Conservation (phyloP, 2,329 filamentous ascomycete species). For the Scedosporium aurantiacum region DNA sequence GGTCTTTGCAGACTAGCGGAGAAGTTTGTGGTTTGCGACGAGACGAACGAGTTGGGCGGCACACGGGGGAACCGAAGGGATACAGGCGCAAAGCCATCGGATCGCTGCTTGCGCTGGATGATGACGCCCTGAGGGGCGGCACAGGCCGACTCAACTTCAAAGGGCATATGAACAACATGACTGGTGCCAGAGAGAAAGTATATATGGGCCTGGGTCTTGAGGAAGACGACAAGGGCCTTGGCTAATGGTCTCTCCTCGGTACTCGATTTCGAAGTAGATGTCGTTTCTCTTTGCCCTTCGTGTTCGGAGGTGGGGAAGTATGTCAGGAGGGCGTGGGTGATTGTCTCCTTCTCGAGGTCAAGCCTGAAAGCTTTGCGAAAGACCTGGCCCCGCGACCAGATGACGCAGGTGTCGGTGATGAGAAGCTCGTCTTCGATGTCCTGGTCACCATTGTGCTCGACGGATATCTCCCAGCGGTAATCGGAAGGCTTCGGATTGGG, state of each 20-base stretch:
- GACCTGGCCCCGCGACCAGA: constrained; percentile 81
- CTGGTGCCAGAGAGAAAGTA: constrained; percentile 82
- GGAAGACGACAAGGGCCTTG: constrained; percentile 75
- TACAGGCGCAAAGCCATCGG: constrained; percentile 36
- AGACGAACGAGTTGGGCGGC: constrained; percentile 75
- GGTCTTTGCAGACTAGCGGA: constrained; percentile 22
- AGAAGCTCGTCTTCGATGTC: constrained; percentile 68
- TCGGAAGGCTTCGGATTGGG: constrained; percentile 50
- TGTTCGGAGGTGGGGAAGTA: constrained; percentile 56
- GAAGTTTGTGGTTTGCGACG: constrained; percentile 44
- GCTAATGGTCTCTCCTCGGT: constrained; percentile 25
- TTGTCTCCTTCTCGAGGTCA: constrained; percentile 72
- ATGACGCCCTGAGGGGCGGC: constrained; percentile 74
- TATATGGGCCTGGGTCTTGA: constrained; percentile 86
- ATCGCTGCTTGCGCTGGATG: constrained; percentile 65
- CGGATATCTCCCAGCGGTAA: constrained; percentile 65
- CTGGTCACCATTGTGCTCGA: constrained; percentile 25
- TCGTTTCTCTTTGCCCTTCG: constrained; percentile 12
- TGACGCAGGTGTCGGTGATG: constrained; percentile 61
- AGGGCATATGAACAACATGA: constrained; percentile 86
- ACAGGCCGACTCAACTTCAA: constrained; percentile 82
- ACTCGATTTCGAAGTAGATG: constrained; percentile 6
- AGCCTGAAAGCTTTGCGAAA: constrained; percentile 82
- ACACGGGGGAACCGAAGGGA: constrained; percentile 48
- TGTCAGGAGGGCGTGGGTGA: constrained; percentile 78